These are phyloP conservation scores for Alternaria ethzedia DNA, from an alignment of 2,329 filamentous ascomycete species.

Conservation along the genomic window DNA sequence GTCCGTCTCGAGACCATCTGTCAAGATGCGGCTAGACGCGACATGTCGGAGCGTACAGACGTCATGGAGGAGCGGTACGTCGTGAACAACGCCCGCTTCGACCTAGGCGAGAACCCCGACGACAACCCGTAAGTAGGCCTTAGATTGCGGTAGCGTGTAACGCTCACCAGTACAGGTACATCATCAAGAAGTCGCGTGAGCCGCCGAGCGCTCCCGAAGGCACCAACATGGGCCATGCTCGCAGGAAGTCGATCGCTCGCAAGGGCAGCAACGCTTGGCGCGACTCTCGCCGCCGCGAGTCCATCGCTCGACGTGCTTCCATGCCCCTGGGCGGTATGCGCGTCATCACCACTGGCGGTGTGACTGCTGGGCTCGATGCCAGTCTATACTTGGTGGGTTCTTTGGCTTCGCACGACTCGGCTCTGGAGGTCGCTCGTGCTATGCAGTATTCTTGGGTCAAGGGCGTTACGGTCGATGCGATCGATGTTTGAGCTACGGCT, in stretches of 20 bases:
- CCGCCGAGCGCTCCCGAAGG: slow-evolving; percentile 62
- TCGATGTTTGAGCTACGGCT: slow-evolving; percentile 70
- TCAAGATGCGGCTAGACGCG: slow-evolving; percentile 72
- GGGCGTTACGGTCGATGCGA: slow-evolving; percentile 81
- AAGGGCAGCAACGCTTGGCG: slow-evolving; percentile 87
- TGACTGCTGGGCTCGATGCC: slow-evolving; percentile 82
- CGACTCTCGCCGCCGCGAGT: slow-evolving; percentile 79
- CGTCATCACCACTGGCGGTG: slow-evolving; percentile 80
- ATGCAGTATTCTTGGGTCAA: slow-evolving; percentile 88
- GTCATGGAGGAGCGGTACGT: slow-evolving; percentile 86
- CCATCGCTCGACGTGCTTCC: slow-evolving; percentile 76
- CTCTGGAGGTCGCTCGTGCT: slow-evolving; percentile 73
- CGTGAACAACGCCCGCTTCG: slow-evolving; percentile 89
- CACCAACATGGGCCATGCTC: slow-evolving; percentile 44
- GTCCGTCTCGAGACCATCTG: slow-evolving; percentile 83
- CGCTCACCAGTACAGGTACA: slow-evolving; percentile 74
- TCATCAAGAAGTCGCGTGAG: slow-evolving; percentile 66
- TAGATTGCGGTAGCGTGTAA: not conserved
- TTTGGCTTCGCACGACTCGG: slow-evolving; percentile 77
- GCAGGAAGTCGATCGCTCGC: slow-evolving; percentile 58
- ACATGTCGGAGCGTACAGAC: slow-evolving; percentile 78
- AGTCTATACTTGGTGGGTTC: slow-evolving; percentile 84
- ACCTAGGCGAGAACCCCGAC: slow-evolving; percentile 76
- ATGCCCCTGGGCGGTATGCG: slow-evolving; percentile 73
- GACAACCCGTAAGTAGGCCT: slow-evolving; percentile 62